phyloP scores from a whole-genome alignment of 2,329 filamentous ascomycete genomes.

The Curvularia verruculosa region DNA sequence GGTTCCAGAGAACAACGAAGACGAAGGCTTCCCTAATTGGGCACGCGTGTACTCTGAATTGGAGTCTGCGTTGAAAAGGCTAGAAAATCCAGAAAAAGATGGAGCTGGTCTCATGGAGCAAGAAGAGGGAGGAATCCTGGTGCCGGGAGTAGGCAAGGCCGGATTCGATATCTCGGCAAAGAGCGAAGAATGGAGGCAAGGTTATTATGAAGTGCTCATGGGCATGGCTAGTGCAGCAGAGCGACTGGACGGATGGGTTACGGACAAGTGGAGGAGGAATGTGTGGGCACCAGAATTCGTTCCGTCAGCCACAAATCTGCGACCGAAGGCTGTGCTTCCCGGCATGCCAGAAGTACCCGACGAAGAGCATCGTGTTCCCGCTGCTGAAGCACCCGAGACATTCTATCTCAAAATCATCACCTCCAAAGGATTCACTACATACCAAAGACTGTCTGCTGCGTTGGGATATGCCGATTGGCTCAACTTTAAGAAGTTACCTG shows the following conservation, averaged over 20 bases:
- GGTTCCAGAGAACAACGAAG: conserved; percentile 62
- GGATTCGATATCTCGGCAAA: conserved; percentile 75
- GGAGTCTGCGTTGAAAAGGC: conserved; percentile 63
- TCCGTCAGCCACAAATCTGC: conserved; percentile 81
- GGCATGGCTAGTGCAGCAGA: conserved; percentile 77
- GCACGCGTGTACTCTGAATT: conserved; percentile 67
- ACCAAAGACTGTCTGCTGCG: conserved; percentile 80
- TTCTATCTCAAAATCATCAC: conserved; percentile 84
- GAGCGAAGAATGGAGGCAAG: conserved; percentile 81
- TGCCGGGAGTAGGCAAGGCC: conserved; percentile 48
- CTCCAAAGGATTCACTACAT: conserved; percentile 77
- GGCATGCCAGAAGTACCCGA: conserved; percentile 68
- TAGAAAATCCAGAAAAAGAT: conserved; percentile 73
- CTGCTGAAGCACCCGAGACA: conserved; percentile 70
- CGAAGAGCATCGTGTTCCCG: conserved; percentile 75
- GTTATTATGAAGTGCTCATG: conserved; percentile 85
- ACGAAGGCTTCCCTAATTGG: conserved; percentile 72
- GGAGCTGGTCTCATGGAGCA: conserved; percentile 68
- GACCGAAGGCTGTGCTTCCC: conserved; percentile 73
- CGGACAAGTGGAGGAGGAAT: conserved; percentile 66
- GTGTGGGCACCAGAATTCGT: conserved; percentile 76
- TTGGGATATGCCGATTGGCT: conserved; percentile 85
- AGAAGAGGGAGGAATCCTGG: conserved; percentile 56
- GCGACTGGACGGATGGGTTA: conserved; percentile 78
- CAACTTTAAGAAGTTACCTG: conserved; percentile 72